phyloP scores from a whole-genome alignment of 164 flowering plant genomes.

The Vitis rupestris region DNA sequence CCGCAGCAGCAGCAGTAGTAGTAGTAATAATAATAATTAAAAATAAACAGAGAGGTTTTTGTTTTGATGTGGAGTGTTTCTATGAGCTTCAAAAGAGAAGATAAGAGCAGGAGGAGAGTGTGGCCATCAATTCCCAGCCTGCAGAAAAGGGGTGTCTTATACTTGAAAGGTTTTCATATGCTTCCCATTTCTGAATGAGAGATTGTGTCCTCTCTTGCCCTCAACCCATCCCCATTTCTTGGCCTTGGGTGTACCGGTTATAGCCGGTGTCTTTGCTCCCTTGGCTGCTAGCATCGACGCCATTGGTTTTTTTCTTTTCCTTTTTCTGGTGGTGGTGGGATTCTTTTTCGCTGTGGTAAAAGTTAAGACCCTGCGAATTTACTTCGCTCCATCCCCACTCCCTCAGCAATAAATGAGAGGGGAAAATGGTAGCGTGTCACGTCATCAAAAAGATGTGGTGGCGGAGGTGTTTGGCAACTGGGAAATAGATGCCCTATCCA shows the following conservation, averaged over 20 bases:
- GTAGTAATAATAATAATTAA: too few species aligned
- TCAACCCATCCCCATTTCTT: not conserved
- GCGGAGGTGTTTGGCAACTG: slow-evolving; percentile 12
- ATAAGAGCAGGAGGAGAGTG: slow-evolving; percentile 41
- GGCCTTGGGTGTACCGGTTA: too few species aligned
- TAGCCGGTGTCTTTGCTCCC: too few species aligned
- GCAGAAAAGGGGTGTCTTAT: slow-evolving; percentile 25
- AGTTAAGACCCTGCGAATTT: not conserved
- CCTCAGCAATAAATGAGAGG: slow-evolving; percentile 1
- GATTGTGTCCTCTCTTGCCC: not conserved
- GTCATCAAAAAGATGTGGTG: not conserved
- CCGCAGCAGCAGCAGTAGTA: too few species aligned
- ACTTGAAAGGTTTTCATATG: slow-evolving; percentile 25
- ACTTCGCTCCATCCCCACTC: not conserved
- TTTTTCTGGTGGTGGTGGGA: not conserved
- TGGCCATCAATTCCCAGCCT: slow-evolving; percentile 48
- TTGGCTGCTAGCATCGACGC: too few species aligned
- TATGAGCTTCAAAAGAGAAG: slow-evolving; percentile 20
- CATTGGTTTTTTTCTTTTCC: not conserved
- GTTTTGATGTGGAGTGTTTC: too few species aligned
- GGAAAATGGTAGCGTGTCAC: slow-evolving; percentile 1
- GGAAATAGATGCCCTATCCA: too few species aligned
- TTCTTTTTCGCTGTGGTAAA: not conserved
- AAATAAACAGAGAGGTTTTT: not conserved
- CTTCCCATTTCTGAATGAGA: slow-evolving; percentile 14